A percentile compares a stretch with the other conserved stretches of the same genome.
Conservation (phyloP, 345 rosid genomes). For the Moricandia moricandioides region DNA sequence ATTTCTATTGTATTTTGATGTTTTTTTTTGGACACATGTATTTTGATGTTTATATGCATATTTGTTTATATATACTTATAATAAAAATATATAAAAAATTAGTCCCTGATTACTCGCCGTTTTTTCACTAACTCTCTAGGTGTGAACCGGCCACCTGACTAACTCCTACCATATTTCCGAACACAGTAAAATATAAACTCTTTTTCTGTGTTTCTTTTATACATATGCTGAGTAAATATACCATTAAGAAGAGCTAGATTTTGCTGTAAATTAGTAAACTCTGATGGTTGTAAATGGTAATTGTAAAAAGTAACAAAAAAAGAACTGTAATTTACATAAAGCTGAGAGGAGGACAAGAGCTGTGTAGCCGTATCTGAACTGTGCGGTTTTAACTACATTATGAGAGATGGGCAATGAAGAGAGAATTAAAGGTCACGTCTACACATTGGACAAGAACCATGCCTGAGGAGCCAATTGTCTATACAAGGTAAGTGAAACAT, state of each 20-base stretch:
- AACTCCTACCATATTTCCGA: too few species aligned
- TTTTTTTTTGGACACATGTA: too few species aligned
- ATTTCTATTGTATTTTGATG: too few species aligned
- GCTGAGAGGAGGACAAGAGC: not conserved
- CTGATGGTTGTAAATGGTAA: not conserved
- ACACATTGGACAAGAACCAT: constrained; percentile 92
- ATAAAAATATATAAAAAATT: too few species aligned
- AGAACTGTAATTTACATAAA: constrained; percentile 19
- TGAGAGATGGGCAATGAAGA: not conserved
- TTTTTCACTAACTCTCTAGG: too few species aligned
- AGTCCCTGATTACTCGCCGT: too few species aligned
- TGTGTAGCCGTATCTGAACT: not conserved
- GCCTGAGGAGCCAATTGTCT: constrained; percentile 88
- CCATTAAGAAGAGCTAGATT: not conserved
- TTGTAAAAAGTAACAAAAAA: constrained; percentile 9
- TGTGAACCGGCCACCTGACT: too few species aligned
- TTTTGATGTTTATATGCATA: too few species aligned
- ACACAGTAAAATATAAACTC: too few species aligned
- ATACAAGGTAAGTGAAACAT: constrained; percentile 96
- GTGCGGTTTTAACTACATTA: not conserved
- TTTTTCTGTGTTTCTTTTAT: not conserved
- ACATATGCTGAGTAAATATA: constrained; percentile 14
- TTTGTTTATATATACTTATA: too few species aligned
- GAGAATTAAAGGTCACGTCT: constrained; percentile 70
- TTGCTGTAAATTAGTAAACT: not conserved